A percentile compares a stretch with the other conserved stretches of the same genome.
phyloP scores from a whole-genome alignment of 768 basidiomycete species.

The Calvatia gigantea region DNA sequence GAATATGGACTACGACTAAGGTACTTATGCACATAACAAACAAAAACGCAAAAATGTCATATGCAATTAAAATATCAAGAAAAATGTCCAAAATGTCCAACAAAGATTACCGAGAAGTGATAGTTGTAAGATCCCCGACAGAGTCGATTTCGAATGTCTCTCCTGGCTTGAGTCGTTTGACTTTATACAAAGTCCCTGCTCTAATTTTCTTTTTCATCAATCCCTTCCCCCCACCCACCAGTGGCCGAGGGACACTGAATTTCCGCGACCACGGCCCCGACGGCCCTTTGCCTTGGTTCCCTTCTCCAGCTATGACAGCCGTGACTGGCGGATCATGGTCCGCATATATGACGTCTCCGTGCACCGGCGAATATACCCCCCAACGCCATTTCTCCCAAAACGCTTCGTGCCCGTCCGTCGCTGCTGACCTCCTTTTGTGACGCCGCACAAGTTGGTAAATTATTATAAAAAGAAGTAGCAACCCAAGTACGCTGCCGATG shows the following conservation, averaged over 20 bases:
- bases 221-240: background rate
- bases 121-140: background rate
- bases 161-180: background rate
- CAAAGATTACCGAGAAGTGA: background rate
- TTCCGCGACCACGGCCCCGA: background rate
- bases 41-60: too few relatives aligned
- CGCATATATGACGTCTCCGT: background rate
- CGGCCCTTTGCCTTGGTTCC: background rate
- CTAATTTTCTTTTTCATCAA: background rate
- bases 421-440: background rate
- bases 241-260: background rate
- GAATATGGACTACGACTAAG: too few relatives aligned
- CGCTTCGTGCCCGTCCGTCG: background rate
- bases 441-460: background rate
- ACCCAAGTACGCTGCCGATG: background rate
- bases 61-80: too few relatives aligned
- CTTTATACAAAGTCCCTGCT: constrained; percentile 1
- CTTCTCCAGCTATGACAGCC: background rate
- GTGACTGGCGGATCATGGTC: background rate
- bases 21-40: too few relatives aligned
- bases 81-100: background rate
- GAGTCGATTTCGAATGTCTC: constrained; percentile 6
- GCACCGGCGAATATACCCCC: background rate
- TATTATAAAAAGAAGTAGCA: background rate
- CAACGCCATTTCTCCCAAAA: constrained; percentile 8